Base-by-base conservation (phyloP, 106 monocot genomes). In the Hemerocallis citrina region DNA sequence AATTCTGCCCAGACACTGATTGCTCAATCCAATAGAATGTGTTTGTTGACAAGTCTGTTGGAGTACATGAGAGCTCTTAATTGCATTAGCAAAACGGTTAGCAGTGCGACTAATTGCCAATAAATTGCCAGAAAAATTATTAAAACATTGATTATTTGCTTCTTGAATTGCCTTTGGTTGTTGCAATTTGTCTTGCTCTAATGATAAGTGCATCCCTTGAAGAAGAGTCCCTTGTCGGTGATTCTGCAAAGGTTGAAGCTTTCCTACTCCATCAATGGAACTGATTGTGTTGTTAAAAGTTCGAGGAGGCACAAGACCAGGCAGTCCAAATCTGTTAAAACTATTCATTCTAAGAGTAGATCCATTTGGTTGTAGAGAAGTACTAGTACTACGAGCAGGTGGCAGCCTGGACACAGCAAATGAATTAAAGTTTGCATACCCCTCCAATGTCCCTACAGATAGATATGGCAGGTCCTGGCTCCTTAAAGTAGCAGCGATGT, bases 401-500 rank as follows among this genome's bases (percentile, higher is more conserved):
- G 78, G 65, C 3, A 68, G 66, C 24, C 69, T 60, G 22, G 76
- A 73, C 20, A 66, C 54, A 0, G 69, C 68, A 13, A 69, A 66
- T 6, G 72, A 36, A 44, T 78, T 75, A 38, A 62, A 79, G 30
- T 52, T 75, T 42, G 61, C 60, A 42, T 72, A 68, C 0, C 73
- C 73, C 37, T 82, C 75, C 28, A 79, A 60, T 34, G 76, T 66
- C 16, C 82, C 61, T 65, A 86, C 69, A 9, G 61, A 69, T 6
- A 87, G 38, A 55, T 69, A 87, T n/a, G 61, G 64, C 12, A 79
- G 37, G n/a, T 87, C 79, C 67, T 67, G 75, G 57, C 75, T 62
- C 45, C 82, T 72, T 36, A 87, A 61, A 41, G 78, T 72, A 61
- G 87, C 75, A 49, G 61, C 72, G 57, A 87, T 65, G 55, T 82